Base-by-base conservation (phyloP, 75 land plant species). In the Pinus tabuliformis region DNA sequence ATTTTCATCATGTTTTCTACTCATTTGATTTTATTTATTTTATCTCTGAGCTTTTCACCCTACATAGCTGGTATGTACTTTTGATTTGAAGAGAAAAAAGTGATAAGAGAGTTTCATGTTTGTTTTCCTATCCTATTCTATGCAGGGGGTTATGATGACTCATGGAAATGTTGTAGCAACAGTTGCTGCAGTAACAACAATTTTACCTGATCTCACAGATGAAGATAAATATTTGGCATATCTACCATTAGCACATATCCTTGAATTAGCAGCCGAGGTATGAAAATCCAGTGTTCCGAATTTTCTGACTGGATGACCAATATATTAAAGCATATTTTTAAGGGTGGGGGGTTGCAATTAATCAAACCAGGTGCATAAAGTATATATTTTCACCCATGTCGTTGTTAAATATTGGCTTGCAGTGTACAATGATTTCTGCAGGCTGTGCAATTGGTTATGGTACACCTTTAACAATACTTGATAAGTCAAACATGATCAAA, bases 211-310 rank as follows among this genome's bases (percentile, higher is more conserved):
- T 13, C 76, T 93, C 26, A 77, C 84, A 4, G 56, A 21, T 6
- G 78, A 80, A 11, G 95, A 96, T 76, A 68, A 78, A 6, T 96
- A 91, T 75, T 64, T 96, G 85, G 99, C 99, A 60, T 96, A 91
- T 70, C 76, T 96, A 82, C 99, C 99, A 28, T 83, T 96, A 22
- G 99, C 97, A 61, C 99, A 96, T 83, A 80, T 96, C 77, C 79
- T 96, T 57, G 99, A 96, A 83, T 80, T 96, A 56, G 91, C 88
- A 77, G 97, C 92, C 33, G 99, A 96, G 91, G 99, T 96, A 76
- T 9, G 72, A 68, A 68, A 68, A n/a, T 42, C 20, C 20, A 18
- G 11, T 68, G 17, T 45, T 21, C 36, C 14, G 9, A 9, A 39
- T 68, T 39, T 42, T 52, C 72, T 42, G 49, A 37, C 22, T 42